Base-by-base conservation (phyloP, 1,139 yeast species). In the Lodderomyces parapsilosis region DNA sequence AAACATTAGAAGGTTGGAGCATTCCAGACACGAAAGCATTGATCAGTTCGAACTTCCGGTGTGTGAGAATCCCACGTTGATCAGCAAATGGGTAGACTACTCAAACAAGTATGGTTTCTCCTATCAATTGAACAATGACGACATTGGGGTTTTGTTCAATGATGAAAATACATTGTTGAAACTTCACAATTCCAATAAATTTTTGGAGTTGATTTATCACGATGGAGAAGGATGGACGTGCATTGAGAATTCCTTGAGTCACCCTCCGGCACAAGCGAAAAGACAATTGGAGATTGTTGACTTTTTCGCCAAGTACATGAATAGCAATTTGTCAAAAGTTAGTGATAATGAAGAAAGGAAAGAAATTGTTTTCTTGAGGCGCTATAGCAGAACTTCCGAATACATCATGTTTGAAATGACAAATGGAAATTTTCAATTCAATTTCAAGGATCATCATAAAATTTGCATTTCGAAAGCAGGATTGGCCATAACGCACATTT, bases 51-150 rank as follows among this genome's bases (percentile, higher is more conserved):
- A 68, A 51, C 65, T 71, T 43, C 77, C 77, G 36, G 58, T 65
- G 18, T 73, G 79, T 52, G 83, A 77, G 53, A 79, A 80, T 50
- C 93, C 93, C 11, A 77, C 84, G 13, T 80, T 88, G 49, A 84
- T 93, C 40, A 86, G 95, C 50, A 91, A 91, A 62, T 94, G 99
- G 99, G 99, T 94, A 24, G 99, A 94, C 63, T 93, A 93, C 62
- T 87, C 96, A 34, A 90, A 91, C 67, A 89, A 87, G 59, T 95
- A 91, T 63, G 99, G 99, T 0, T 86, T 94, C 57, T 88, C 96
- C 6, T 93, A 93, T 62, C 96, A 93, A 62, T 70, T 93, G 44
- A 87, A 93, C 27, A 86, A 91, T 44, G 94, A 90, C 48, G 89
- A 87, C 53, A 87, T 89, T 48, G 98, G 98, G n/a, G 96, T 90